Percentiles rank a stretch among this genome's conserved stretches.
Conservation (phyloP, 257 asterid species). For the Paraleonurus japonicus region DNA sequence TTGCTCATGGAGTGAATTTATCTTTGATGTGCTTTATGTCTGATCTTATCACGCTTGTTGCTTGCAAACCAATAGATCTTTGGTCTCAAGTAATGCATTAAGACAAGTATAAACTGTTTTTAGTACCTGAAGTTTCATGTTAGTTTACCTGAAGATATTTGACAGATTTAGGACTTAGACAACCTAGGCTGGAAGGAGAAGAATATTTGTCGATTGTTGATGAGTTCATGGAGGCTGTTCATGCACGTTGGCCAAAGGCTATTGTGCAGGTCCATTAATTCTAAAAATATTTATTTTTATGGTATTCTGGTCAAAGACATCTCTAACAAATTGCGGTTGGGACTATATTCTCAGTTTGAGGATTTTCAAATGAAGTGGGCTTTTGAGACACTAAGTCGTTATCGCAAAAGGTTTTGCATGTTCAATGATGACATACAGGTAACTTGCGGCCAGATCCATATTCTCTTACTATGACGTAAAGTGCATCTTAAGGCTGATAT, state of each 20-base stretch:
- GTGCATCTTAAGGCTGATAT: conserved; percentile 23
- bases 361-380: conserved; percentile 99
- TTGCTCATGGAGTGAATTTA: conserved; percentile 18
- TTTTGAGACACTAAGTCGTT: conserved; percentile 91
- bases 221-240: conserved; percentile 99
- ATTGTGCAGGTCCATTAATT: conserved; percentile 80
- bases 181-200: conserved; percentile 96
- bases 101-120: conserved; percentile 8
- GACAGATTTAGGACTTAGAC: conserved; percentile 94
- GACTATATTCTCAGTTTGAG: conserved; percentile 70
- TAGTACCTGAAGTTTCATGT: conserved; percentile 19
- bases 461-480: not conserved
- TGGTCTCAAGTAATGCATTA: conserved; percentile 1
- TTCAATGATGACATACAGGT: conserved; percentile 99
- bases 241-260: conserved; percentile 99
- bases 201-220: conserved; percentile 87
- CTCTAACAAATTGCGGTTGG: conserved; percentile 30
- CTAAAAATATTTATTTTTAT: conserved; percentile 17
- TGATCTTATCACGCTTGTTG: conserved; percentile 6
- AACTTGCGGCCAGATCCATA: conserved; percentile 21
- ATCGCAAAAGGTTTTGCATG: conserved; percentile 96
- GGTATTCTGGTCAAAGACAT: conserved; percentile 18
- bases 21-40: conserved; percentile 10
- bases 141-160: conserved; percentile 29
- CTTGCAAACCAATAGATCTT: conserved; percentile 16